phyloP scores from a whole-genome alignment of 345 rosid genomes.

The Arabis hirsuta region DNA sequence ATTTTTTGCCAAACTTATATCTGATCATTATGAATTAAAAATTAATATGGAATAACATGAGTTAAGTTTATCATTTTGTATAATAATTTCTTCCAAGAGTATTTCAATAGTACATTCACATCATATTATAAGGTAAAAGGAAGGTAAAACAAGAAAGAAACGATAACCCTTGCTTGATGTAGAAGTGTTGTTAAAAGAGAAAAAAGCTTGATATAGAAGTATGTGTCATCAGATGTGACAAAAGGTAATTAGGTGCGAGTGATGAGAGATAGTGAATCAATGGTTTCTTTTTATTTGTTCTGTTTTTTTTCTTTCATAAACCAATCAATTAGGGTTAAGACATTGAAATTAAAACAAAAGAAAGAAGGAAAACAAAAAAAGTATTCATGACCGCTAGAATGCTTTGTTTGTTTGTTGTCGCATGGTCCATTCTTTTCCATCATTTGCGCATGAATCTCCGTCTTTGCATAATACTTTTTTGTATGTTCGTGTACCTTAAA shows the following conservation, averaged over 20 bases:
- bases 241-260: conserved; percentile 25
- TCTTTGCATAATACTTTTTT: neutral
- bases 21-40: neutral
- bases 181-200: conserved; percentile 23
- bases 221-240: conserved; percentile 16
- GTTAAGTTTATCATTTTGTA: neutral
- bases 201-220: conserved; percentile 27
- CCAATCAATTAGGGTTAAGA: conserved; percentile 32
- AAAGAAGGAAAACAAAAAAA: neutral
- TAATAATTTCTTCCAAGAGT: neutral
- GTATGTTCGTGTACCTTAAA: conserved; percentile 14
- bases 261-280: conserved; percentile 8
- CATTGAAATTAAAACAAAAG: conserved; percentile 28
- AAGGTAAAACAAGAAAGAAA: neutral
- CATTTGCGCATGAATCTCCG: conserved; percentile 41
- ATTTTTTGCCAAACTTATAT: too few species aligned
- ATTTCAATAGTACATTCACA: neutral
- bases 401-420: conserved; percentile 41
- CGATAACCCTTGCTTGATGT: conserved; percentile 10
- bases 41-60: neutral
- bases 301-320: conserved; percentile 6
- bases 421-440: conserved; percentile 33
- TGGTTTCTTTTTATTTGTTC: conserved; percentile 9
- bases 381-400: conserved; percentile 34
- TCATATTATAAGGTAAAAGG: conserved; percentile 4